A percentile compares a stretch with the other conserved stretches of the same genome.
These are phyloP conservation scores for Boechera retrofracta DNA, from an alignment of 345 rosid genomes.

Conservation along the genomic window DNA sequence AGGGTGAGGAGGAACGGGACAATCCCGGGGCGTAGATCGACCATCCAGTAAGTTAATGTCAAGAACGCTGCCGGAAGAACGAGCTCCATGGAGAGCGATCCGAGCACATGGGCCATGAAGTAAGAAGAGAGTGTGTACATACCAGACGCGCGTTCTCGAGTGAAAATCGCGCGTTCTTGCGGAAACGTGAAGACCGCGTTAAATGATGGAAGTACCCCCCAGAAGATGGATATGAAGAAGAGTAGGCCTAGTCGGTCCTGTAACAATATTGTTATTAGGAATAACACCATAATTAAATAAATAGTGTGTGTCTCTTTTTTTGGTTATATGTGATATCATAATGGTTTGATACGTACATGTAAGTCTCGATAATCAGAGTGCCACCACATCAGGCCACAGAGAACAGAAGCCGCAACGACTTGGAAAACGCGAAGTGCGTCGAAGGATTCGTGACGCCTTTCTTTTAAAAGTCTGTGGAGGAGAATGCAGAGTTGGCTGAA, in stretches of 20 bases:
- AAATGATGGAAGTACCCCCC: slow-evolving; percentile 95
- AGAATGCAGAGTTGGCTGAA: slow-evolving; percentile 75
- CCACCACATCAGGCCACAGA: slow-evolving; percentile 96
- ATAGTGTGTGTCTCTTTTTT: neutral
- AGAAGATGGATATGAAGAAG: slow-evolving; percentile 82
- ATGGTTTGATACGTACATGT: slow-evolving; percentile 34
- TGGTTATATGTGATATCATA: neutral
- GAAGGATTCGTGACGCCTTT: slow-evolving; percentile 81
- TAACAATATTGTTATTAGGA: neutral
- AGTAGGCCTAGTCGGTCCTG: slow-evolving; percentile 91
- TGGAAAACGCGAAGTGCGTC: slow-evolving; percentile 76
- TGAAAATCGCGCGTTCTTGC: slow-evolving; percentile 80
- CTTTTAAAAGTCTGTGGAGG: slow-evolving; percentile 82
- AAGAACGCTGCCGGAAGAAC: slow-evolving; percentile 80
- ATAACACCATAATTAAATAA: neutral
- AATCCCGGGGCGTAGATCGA: slow-evolving; percentile 63
- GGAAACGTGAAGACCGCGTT: slow-evolving; percentile 88
- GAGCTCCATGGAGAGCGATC: slow-evolving; percentile 91
- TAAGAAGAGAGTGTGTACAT: slow-evolving; percentile 91
- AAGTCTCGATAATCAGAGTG: slow-evolving; percentile 70
- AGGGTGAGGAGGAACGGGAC: slow-evolving; percentile 62
- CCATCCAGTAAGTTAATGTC: slow-evolving; percentile 79
- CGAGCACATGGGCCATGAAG: slow-evolving; percentile 85
- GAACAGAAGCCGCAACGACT: slow-evolving; percentile 66
- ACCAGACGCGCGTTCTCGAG: slow-evolving; percentile 80